Conservation (phyloP, 768 basidiomycete species). For the Mycena sanguinolenta region DNA sequence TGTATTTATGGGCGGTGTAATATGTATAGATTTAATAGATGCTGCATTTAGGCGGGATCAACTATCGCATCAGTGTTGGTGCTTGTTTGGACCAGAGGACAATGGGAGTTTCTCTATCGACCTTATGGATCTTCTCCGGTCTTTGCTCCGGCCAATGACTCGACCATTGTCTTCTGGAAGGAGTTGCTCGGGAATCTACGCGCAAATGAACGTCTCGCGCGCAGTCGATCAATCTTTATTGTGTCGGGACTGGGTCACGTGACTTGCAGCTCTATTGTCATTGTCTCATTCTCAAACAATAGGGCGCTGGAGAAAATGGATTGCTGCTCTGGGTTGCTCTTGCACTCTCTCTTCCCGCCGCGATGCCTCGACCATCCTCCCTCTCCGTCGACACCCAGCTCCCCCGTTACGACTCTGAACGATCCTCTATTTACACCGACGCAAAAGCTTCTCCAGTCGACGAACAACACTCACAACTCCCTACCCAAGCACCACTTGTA, state of each 20-base stretch:
- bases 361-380: slow-evolving; percentile 30
- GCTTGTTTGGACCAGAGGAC: not conserved
- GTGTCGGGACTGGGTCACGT: not conserved
- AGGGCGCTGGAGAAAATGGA: not conserved
- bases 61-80: slow-evolving; percentile 17
- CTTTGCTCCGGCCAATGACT: too few relatives aligned
- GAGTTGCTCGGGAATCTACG: not conserved
- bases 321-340: not conserved
- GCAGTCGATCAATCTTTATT: not conserved
- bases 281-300: not conserved
- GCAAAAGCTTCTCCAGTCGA: slow-evolving; percentile 31
- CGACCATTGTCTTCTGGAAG: not conserved
- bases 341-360: slow-evolving; percentile 31
- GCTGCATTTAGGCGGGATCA: not conserved
- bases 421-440: slow-evolving; percentile 31
- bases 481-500: slow-evolving; percentile 36
- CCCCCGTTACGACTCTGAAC: slow-evolving; percentile 33
- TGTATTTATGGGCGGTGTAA: slow-evolving; percentile 3
- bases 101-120: too few relatives aligned
- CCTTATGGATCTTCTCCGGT: too few relatives aligned
- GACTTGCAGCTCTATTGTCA: not conserved
- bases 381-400: slow-evolving; percentile 31
- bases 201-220: too few relatives aligned
- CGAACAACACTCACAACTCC: slow-evolving; percentile 24
- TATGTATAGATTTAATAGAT: slow-evolving; percentile 5